A percentile compares a stretch with the other conserved stretches of the same genome.
These are phyloP conservation scores for Gastrodia elata DNA, from an alignment of 106 monocot genomes.

Conservation along the genomic window DNA sequence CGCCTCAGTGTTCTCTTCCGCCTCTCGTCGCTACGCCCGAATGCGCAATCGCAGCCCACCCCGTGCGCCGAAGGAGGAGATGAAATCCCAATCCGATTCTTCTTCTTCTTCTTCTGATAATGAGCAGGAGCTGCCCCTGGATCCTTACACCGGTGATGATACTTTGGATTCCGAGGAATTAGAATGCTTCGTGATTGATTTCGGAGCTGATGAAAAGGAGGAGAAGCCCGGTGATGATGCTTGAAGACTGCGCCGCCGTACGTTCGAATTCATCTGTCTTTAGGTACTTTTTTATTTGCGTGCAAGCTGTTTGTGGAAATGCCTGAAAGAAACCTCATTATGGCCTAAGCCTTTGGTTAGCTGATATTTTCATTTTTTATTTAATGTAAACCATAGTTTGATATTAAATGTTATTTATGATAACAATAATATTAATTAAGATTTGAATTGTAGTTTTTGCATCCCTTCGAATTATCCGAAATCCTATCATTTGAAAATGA, in stretches of 20 bases:
- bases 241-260: too few species aligned
- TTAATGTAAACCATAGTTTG: too few species aligned
- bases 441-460: too few species aligned
- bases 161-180: slow-evolving; percentile 4
- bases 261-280: neutral
- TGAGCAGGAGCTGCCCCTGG: neutral
- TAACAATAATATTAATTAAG: too few species aligned
- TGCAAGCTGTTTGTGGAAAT: slow-evolving; percentile 6
- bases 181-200: slow-evolving; percentile 1
- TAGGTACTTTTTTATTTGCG: neutral
- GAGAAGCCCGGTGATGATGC: neutral
- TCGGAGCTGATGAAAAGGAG: neutral
- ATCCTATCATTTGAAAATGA: too few species aligned
- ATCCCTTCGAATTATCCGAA: too few species aligned
- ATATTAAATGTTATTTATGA: too few species aligned
- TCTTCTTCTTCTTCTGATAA: slow-evolving; percentile 3
- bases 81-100: neutral
- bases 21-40: slow-evolving; percentile 5
- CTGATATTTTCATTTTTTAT: too few species aligned
- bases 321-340: neutral
- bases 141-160: neutral
- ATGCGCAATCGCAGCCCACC: slow-evolving; percentile 11
- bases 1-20: neutral
- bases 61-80: neutral
- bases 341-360: neutral